Evolutionary conservation across 495 filamentous ascomycete genomes (phyloP).

Genomic region (Glarea lozoyensis): DNA sequence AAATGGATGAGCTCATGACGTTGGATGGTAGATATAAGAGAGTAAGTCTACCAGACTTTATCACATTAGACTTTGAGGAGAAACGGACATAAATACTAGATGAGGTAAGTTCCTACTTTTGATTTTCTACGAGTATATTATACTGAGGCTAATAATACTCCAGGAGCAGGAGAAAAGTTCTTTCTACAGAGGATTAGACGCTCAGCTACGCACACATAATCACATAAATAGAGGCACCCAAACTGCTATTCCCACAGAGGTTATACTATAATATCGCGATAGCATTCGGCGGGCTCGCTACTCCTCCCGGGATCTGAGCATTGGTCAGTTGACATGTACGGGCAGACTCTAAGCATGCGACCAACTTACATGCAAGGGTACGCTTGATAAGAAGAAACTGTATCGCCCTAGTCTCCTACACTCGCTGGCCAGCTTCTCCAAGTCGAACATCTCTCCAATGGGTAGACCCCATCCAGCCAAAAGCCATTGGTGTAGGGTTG

Average conservation of each 20-base stretch:
- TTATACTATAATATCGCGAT: slow-evolving; percentile 36
- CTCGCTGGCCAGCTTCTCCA: slow-evolving; percentile 36
- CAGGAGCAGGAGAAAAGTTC: no score
- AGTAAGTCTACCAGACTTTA: no score
- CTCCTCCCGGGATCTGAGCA: slow-evolving; percentile 36
- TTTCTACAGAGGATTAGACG: no score
- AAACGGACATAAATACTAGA: no score
- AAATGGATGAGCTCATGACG: no score
- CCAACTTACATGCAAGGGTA: slow-evolving; percentile 41
- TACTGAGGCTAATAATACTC: no score
- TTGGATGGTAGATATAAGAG: no score
- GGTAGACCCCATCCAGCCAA: slow-evolving; percentile 48
- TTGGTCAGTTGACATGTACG: background rate
- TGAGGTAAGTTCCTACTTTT: no score
- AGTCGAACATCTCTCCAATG: slow-evolving; percentile 52
- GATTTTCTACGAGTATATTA: no score
- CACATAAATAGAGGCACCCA: no score
- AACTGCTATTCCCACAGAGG: background rate
- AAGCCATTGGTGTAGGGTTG: slow-evolving; percentile 41
- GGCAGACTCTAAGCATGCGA: background rate
- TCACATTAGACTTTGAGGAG: no score
- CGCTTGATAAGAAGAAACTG: slow-evolving; percentile 46
- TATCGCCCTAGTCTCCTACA: slow-evolving; percentile 35
- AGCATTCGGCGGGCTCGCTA: slow-evolving; percentile 43
- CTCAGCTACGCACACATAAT: no score